Base-by-base conservation (phyloP, 2,329 filamentous ascomycete genomes). In the Pseudocercospora fijiensis region DNA sequence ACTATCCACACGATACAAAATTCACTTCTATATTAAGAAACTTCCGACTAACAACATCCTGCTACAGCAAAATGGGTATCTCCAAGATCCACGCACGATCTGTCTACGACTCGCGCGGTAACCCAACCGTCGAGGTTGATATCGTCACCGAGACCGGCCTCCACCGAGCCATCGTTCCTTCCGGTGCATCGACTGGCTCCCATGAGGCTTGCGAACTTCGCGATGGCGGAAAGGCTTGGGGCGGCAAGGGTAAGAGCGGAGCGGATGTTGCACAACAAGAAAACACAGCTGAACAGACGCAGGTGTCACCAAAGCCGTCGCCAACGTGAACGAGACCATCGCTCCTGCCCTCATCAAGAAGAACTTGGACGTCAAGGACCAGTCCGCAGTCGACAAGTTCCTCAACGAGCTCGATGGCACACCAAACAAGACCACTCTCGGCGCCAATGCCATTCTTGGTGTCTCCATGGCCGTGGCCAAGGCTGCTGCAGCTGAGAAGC, bases 101-200 rank as follows among this genome's bases (percentile, higher is more conserved):
- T 77, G 92, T 99, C 85, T 99, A 83, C 88, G 95, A 99, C 87
- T 98, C 95, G 80, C 94, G 95, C 73, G 87, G 87, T 79, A 99
- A 99, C 89, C 95, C 95, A 77, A 99, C 95, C 78, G 94, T 97
- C 77, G 94, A 98, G 86, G 94, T 98, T 76, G 94, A 97, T 80
- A 88, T 97, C 75, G 90, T 96, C 83, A 97, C 93, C 74, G 92
- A 96, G 84, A 96, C 90, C 75, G 94, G 94, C 77, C 89, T 98
- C 69, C 93, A 97, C 88, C 92, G 94, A 78, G 93, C 94, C 79
- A 97, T 97, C 79, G 94, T 98, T 69, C 94, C 94, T 76, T 97
- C 93, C 71, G 94, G 94, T 80, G 94, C 94, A 76, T 97, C 94
- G 75, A 97, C 93, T 76, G 92, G 81, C 69, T 81, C 80, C 63